Percentiles rank a stretch among this genome's conserved stretches.
Conservation (phyloP, 1,139 yeast species). For the Magnusiomyces magnusii region DNA sequence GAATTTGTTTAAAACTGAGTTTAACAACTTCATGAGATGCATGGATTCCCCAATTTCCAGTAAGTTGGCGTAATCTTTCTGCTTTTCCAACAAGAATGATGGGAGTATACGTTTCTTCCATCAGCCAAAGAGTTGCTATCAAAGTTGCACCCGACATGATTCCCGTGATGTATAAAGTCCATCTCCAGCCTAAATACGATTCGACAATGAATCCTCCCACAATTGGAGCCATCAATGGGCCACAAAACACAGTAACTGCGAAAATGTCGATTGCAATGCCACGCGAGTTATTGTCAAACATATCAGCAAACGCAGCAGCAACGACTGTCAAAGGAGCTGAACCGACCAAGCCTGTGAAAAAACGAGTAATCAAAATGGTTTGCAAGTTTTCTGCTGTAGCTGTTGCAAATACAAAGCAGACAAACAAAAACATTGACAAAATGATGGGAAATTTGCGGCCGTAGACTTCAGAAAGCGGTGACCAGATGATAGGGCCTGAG, state of each 20-base stretch:
- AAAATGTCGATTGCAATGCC: slow-evolving; percentile 66
- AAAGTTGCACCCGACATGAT: slow-evolving; percentile 40
- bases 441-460: slow-evolving; percentile 60
- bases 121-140: slow-evolving; percentile 31
- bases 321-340: slow-evolving; percentile 78
- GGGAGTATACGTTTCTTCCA: slow-evolving; percentile 44
- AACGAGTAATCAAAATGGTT: slow-evolving; percentile 63
- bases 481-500: slow-evolving; percentile 73
- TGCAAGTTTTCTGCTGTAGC: slow-evolving; percentile 70
- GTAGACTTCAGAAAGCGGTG: slow-evolving; percentile 67
- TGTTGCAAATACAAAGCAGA: slow-evolving; percentile 57
- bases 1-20: slow-evolving; percentile 44
- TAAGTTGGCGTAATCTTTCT: slow-evolving; percentile 42
- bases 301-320: slow-evolving; percentile 77
- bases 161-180: slow-evolving; percentile 51
- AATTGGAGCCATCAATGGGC: slow-evolving; percentile 70
- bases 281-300: slow-evolving; percentile 54
- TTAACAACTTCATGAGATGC: slow-evolving; percentile 75
- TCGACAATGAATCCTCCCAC: slow-evolving; percentile 33
- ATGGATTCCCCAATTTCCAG: slow-evolving; percentile 66
- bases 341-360: slow-evolving; percentile 68
- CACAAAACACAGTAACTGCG: slow-evolving; percentile 59
- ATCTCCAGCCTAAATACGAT: slow-evolving; percentile 47
- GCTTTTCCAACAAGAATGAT: slow-evolving; percentile 41
- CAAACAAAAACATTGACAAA: slow-evolving; percentile 47